These are phyloP conservation scores for Persicaria tinctoria DNA, from an alignment of 148 eudicot genomes.

Conservation along the genomic window DNA sequence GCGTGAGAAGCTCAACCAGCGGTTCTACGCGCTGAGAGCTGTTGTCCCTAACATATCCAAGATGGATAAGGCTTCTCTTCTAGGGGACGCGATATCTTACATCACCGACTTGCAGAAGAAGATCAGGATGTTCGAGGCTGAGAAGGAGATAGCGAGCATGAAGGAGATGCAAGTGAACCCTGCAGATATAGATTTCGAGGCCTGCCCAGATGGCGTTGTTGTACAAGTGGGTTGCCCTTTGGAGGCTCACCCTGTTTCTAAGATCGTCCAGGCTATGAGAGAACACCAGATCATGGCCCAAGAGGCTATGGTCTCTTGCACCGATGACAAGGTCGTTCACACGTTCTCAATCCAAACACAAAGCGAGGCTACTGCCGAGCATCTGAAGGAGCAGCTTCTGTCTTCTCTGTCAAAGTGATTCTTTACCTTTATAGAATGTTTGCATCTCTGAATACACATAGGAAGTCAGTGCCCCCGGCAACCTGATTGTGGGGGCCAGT, in stretches of 20 bases:
- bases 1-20: slow-evolving; percentile 88
- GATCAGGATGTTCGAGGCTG: slow-evolving; percentile 60
- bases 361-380: slow-evolving; percentile 44
- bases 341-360: slow-evolving; percentile 63
- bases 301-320: slow-evolving; percentile 47
- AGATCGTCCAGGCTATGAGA: slow-evolving; percentile 50
- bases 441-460: neutral
- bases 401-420: slow-evolving; percentile 50
- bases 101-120: slow-evolving; percentile 76
- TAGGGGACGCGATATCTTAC: slow-evolving; percentile 85
- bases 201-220: slow-evolving; percentile 60
- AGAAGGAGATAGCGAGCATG: slow-evolving; percentile 37
- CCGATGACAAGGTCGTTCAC: slow-evolving; percentile 73
- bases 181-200: slow-evolving; percentile 62
- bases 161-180: slow-evolving; percentile 26
- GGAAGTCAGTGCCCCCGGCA: neutral
- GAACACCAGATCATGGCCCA: slow-evolving; percentile 53
- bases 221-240: slow-evolving; percentile 64
- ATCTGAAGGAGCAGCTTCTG: slow-evolving; percentile 57
- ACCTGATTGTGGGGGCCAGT: neutral
- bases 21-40: slow-evolving; percentile 90
- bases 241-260: slow-evolving; percentile 72
- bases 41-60: slow-evolving; percentile 95
- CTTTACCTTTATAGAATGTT: neutral
- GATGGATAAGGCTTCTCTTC: slow-evolving; percentile 96